Evolutionary conservation across 2,329 filamentous ascomycete species (phyloP).

Genomic region (Aspergillus ochraceus): DNA sequence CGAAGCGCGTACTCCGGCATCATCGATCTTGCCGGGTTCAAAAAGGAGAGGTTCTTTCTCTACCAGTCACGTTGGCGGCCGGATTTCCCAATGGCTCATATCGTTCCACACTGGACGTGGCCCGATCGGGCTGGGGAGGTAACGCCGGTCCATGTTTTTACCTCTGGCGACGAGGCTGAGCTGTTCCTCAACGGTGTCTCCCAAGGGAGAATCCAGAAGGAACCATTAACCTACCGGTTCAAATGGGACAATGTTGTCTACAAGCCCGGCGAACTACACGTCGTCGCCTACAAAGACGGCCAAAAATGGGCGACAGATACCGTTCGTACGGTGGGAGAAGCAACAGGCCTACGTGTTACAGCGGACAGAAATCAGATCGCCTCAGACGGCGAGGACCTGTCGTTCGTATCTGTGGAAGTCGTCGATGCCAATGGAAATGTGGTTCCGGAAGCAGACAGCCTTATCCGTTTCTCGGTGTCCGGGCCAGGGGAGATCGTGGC

Average conservation of each 20-base stretch:
- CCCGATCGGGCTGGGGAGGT: neutral
- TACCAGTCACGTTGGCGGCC: constrained; percentile 6
- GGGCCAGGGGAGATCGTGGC: constrained; percentile 4
- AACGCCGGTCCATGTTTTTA: constrained; percentile 7
- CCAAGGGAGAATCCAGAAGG: neutral
- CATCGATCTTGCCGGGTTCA: constrained; percentile 6
- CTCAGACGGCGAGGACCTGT: constrained; percentile 6
- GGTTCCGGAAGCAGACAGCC: constrained; percentile 1
- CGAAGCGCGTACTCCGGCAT: constrained; percentile 6
- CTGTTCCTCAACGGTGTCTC: constrained; percentile 1
- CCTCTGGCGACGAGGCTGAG: constrained; percentile 5
- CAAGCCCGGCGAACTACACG: constrained; percentile 1
- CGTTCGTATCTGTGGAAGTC: constrained; percentile 2
- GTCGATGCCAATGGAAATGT: neutral
- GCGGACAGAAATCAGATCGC: neutral
- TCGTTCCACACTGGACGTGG: constrained; percentile 9
- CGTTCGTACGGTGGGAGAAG: neutral
- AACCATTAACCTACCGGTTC: neutral
- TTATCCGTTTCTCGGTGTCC: neutral
- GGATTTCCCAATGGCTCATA: neutral
- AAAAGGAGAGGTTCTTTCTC: constrained; percentile 4
- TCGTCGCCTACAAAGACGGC: constrained; percentile 5
- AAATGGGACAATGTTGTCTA: constrained; percentile 9
- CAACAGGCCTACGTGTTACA: neutral
- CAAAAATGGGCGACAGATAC: constrained; percentile 3